Evolutionary conservation across 345 rosid genomes (phyloP), one percentile per base, ranked within the genome.

Genomic region (Capsella bursapastoris): DNA sequence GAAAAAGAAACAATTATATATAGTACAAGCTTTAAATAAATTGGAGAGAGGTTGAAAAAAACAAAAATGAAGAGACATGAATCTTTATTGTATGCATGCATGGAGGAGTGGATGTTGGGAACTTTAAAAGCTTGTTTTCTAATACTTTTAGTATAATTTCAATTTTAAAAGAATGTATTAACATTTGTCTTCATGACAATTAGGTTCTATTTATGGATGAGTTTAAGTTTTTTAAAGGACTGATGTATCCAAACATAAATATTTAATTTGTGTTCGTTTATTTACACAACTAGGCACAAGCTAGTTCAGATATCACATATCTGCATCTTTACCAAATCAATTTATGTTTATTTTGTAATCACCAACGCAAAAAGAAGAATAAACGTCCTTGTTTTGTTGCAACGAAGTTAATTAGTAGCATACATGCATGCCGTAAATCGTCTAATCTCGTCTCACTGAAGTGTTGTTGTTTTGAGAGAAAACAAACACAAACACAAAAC

Each of bases 41-140:
- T 52, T 40, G 40, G 12, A 66, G 51, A 68, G 62, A 43, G 11
- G 35, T 63, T 63, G 67, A 6, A 28, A 44, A 25, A 56, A 55
- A 47, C 55, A 61, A 56, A 57, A 65, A 62, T 2, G 14, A 44
- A 63, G 66, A 38, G 67, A 64, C 71, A 70, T 31, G 55, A 37
- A 57, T 70, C 66, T 76, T 77, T 48, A 63, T 63, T 63, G 34
- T 56, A 38, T 69, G 74, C 70, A 69, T 69, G 70, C 71, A 69
- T 68, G 75, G 71, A 37, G 70, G 66, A 61, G 25, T 8, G 70
- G 74, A 56, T 69, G 70, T 63, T 68, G 70, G 38, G 37, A 62
- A 50, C 70, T 62, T 76, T 76, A 35, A 76, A 68, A 62, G 57
- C 67, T 62, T 53, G 7, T 34, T 56, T 38, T 38, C 41, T 38